phyloP scores from a whole-genome alignment of 2,329 filamentous ascomycete genomes.

The Fusarium goolgardi region DNA sequence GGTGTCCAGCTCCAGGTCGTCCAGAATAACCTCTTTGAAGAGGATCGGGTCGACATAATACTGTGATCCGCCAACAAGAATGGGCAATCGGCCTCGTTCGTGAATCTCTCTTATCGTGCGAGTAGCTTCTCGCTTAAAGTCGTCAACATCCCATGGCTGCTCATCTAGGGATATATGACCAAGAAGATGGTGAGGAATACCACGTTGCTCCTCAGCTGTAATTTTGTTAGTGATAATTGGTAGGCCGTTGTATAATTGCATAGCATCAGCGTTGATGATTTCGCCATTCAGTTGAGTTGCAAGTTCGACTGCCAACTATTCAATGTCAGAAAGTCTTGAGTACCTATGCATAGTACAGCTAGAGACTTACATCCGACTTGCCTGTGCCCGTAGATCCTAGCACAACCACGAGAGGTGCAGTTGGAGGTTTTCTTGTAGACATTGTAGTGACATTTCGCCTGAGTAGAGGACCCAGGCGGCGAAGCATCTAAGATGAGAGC shows the following conservation, averaged over 20 bases:
- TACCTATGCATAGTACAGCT: background rate
- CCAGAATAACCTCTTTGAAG: slow-evolving; percentile 73
- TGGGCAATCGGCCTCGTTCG: slow-evolving; percentile 80
- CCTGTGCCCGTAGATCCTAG: slow-evolving; percentile 93
- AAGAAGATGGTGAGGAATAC: slow-evolving; percentile 88
- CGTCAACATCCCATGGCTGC: slow-evolving; percentile 84
- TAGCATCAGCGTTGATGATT: slow-evolving; percentile 96
- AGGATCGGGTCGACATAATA: slow-evolving; percentile 94
- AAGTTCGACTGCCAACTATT: slow-evolving; percentile 87
- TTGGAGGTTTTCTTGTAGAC: slow-evolving; percentile 54
- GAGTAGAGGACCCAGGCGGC: slow-evolving; percentile 40
- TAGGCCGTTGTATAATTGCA: slow-evolving; percentile 94
- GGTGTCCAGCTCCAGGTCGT: slow-evolving; percentile 53
- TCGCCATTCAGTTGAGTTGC: slow-evolving; percentile 88
- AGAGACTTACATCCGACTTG: slow-evolving; percentile 80
- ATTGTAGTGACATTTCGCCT: slow-evolving; percentile 56
- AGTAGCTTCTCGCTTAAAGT: slow-evolving; percentile 78
- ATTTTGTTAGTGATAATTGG: slow-evolving; percentile 98
- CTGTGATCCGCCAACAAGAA: slow-evolving; percentile 93
- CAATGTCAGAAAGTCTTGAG: slow-evolving; percentile 8
- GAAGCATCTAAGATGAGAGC: slow-evolving; percentile 44
- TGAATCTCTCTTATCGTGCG: slow-evolving; percentile 81
- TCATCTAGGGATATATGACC: slow-evolving; percentile 80
- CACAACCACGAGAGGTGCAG: slow-evolving; percentile 78
- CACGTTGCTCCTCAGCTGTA: slow-evolving; percentile 76